Evolutionary conservation across 106 monocot genomes (phyloP).

Genomic region (Phalaenopsis aphrodite): DNA sequence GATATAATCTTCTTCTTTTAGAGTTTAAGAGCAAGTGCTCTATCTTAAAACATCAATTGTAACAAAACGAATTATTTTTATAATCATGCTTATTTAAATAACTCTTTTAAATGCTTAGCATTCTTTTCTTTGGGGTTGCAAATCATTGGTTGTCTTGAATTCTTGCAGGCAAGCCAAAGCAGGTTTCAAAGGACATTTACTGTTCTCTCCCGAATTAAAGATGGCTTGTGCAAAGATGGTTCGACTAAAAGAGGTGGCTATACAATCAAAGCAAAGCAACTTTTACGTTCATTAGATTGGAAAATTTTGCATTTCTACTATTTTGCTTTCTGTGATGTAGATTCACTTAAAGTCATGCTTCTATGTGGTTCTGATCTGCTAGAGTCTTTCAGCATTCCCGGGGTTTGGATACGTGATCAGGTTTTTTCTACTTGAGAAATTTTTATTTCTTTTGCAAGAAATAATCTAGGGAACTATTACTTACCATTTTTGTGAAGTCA

Average conservation of each 20-base stretch:
- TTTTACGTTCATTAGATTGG: neutral
- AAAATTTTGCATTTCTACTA: neutral
- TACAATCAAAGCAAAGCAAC: neutral
- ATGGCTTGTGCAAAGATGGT: constrained; percentile 30
- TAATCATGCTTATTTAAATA: neutral
- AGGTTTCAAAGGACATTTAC: constrained; percentile 65
- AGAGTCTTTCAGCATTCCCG: constrained; percentile 77
- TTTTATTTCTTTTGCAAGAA: neutral
- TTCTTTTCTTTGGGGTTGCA: neutral
- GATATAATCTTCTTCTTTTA: too few species aligned
- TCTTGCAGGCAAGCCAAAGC: constrained; percentile 56
- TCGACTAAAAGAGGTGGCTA: constrained; percentile 33
- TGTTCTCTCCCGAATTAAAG: constrained; percentile 52
- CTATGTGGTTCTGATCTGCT: constrained; percentile 94
- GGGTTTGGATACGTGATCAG: constrained; percentile 89
- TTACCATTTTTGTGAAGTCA: neutral
- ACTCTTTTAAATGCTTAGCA: neutral
- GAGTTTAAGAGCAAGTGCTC: too few species aligned
- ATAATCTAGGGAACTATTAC: neutral
- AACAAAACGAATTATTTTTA: neutral
- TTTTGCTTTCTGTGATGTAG: constrained; percentile 24
- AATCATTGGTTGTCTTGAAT: neutral
- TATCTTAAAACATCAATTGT: too few species aligned
- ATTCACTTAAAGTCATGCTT: constrained; percentile 78
- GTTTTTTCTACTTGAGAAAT: constrained; percentile 14